Evolutionary conservation across 371 early-diverging fungal species (phyloP), one percentile per base, ranked within the genome.

Genomic region (Circinella minor): DNA sequence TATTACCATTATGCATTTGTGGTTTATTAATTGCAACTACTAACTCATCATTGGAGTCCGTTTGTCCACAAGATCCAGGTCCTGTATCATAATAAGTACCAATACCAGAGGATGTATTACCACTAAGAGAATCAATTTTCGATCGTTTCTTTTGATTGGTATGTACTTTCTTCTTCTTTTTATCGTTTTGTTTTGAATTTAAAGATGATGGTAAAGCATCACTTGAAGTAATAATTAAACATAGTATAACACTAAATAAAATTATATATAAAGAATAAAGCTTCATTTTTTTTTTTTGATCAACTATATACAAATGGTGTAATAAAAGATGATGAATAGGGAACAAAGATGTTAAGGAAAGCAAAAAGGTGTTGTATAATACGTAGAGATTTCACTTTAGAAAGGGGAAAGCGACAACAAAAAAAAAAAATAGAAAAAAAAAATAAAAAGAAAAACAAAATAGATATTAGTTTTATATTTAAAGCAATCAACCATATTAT

Each of bases 1-100:
- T 3, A 9, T 43, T 68, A 80, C 82, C 82, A 69, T 80, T 80
- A 11, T 71, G 36, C 82, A 82, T 82, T 63, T 82, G 82, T 8
- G 63, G 70, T 36, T 46, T 39, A 43, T 80, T 82, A 13, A 82
- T 47, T 11, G 82, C 82, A 11, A 80, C 80, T 7, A 82, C 79
- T 11, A 78, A 20, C 47, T 80, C 80, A 43, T 63, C 55, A 55
- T 78, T 71, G 11, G 66, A 66, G 46, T 76, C 75, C 9, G 36
- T 61, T 39, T 77, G 63, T 14, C 82, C 82, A 63, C 82, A 82
- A 11, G 82, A 82, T 1, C 82, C 82, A 34, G 71, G 20, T 1
- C 80, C 82, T 0, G 77, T 75, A 43, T 71, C 49, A 59, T 82
- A 82, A 67, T 71, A 80, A 4, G 82, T 80, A 2, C 77, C 78